A percentile compares a stretch with the other conserved stretches of the same genome.
Evolutionary conservation across 331 rosid species (phyloP).

Genomic region (Spiraea crenata): DNA sequence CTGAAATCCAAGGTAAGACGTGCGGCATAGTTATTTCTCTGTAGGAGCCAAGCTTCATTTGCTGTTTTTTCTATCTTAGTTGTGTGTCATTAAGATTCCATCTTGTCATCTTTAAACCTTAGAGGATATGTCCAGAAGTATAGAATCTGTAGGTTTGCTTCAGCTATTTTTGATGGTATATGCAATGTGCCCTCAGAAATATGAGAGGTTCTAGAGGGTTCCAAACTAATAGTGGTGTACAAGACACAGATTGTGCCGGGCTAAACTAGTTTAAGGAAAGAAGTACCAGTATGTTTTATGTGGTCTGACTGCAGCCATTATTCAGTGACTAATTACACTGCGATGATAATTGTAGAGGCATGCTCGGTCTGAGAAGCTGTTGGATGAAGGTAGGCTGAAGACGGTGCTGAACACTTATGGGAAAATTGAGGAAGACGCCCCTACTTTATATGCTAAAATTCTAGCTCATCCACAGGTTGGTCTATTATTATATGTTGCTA

Average conservation of each 20-base stretch:
- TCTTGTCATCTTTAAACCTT: not conserved
- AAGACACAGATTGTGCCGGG: not conserved
- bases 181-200: not conserved
- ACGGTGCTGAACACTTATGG: slow-evolving; percentile 72
- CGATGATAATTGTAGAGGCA: slow-evolving; percentile 57
- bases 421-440: slow-evolving; percentile 62
- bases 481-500: not conserved
- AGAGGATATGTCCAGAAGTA: not conserved
- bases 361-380: slow-evolving; percentile 76
- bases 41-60: slow-evolving; percentile 2
- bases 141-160: not conserved
- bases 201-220: not conserved
- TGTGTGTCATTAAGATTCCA: not conserved
- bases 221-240: not conserved
- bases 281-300: not conserved
- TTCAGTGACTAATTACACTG: slow-evolving; percentile 14
- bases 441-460: slow-evolving; percentile 40
- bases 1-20: slow-evolving; percentile 71
- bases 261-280: not conserved
- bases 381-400: slow-evolving; percentile 68
- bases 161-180: not conserved
- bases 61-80: not conserved
- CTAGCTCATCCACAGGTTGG: slow-evolving; percentile 46
- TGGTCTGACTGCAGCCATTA: slow-evolving; percentile 14
- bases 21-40: slow-evolving; percentile 14